A percentile compares a stretch with the other conserved stretches of the same genome.
These are phyloP conservation scores for Aphanocladium album DNA, from an alignment of 2,329 filamentous ascomycete species.

Conservation along the genomic window DNA sequence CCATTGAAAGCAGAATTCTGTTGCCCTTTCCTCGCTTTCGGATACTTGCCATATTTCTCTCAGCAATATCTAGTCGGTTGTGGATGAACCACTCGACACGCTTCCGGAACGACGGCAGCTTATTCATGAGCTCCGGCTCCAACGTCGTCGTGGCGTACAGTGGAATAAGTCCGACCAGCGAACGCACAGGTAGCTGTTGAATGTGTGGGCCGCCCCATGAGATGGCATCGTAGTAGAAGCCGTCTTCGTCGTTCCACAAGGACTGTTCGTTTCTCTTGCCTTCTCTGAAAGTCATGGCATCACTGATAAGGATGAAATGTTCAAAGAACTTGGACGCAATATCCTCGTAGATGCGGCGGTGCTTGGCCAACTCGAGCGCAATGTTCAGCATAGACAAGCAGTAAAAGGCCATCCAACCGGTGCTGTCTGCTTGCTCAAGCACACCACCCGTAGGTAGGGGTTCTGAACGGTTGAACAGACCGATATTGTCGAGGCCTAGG, in stretches of 20 bases:
- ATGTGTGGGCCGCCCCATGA: slow-evolving; percentile 92
- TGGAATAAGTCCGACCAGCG: slow-evolving; percentile 88
- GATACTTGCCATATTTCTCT: slow-evolving; percentile 93
- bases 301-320: slow-evolving; percentile 96
- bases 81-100: slow-evolving; percentile 91
- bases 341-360: slow-evolving; percentile 91
- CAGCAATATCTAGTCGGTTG: slow-evolving; percentile 78
- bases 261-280: slow-evolving; percentile 70
- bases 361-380: slow-evolving; percentile 88
- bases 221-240: slow-evolving; percentile 98
- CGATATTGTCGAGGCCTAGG: slow-evolving; percentile 93
- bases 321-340: slow-evolving; percentile 98
- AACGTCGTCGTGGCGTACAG: slow-evolving; percentile 88
- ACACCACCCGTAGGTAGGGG: slow-evolving; percentile 89
- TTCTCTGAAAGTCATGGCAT: slow-evolving; percentile 85
- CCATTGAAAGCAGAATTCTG: slow-evolving; percentile 79
- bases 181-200: slow-evolving; percentile 86
- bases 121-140: slow-evolving; percentile 89
- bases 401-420: slow-evolving; percentile 99
- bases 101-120: slow-evolving; percentile 88
- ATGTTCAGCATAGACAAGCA: slow-evolving; percentile 97
- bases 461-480: slow-evolving; percentile 93
- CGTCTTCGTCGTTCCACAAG: slow-evolving; percentile 93
- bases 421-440: slow-evolving; percentile 94
- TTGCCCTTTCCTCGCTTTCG: slow-evolving; percentile 85